Evolutionary conservation across 164 flowering plant genomes (phyloP).

Genomic region (Saururus chinensis): DNA sequence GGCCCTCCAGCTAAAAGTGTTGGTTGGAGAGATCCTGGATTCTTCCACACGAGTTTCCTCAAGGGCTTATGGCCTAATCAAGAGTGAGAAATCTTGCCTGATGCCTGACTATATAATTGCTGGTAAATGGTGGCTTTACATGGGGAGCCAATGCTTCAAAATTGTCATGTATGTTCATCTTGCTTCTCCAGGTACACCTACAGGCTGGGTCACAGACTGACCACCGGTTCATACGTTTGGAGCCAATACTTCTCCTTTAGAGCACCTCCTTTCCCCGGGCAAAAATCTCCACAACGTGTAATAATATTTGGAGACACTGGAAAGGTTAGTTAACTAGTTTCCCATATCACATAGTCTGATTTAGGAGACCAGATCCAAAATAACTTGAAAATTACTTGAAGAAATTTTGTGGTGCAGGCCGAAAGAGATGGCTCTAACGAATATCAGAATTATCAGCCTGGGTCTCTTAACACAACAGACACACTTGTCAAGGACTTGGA

Average conservation of each 20-base stretch:
- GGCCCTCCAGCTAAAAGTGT: conserved; percentile 83
- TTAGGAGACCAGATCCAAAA: no score
- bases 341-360: no score
- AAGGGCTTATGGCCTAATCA: conserved; percentile 75
- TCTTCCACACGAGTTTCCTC: conserved; percentile 79
- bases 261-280: conserved; percentile 78
- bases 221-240: conserved; percentile 49
- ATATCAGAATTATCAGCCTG: conserved; percentile 66
- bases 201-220: conserved; percentile 58
- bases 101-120: background rate
- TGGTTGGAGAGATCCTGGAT: conserved; percentile 96
- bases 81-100: conserved; percentile 17
- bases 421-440: conserved; percentile 93
- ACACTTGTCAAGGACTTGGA: conserved; percentile 55
- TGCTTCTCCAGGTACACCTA: conserved; percentile 48
- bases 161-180: background rate
- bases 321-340: conserved; percentile 32
- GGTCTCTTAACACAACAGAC: conserved; percentile 76
- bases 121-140: background rate
- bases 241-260: conserved; percentile 54
- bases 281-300: conserved; percentile 68
- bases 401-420: conserved; percentile 29
- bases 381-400: background rate
- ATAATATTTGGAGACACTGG: conserved; percentile 85
- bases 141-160: no score